A percentile compares a stretch with the other conserved stretches of the same genome.
phyloP scores from a whole-genome alignment of 768 basidiomycete genomes.

The Auriscalpium vulgare region DNA sequence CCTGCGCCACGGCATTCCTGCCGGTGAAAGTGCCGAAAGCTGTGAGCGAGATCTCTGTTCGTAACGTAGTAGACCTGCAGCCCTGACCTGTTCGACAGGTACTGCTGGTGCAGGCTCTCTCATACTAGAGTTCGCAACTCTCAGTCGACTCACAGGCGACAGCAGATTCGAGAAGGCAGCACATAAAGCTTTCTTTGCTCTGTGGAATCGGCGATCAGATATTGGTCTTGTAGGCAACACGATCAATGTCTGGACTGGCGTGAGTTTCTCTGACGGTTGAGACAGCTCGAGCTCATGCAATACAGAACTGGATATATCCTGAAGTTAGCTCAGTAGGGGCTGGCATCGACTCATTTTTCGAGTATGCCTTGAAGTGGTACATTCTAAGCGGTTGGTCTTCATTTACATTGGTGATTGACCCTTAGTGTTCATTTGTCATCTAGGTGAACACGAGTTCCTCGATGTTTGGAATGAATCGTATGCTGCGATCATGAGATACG shows the following conservation, averaged over 20 bases:
- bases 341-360: constrained; percentile 93
- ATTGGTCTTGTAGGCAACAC: constrained; percentile 84
- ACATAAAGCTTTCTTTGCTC: constrained; percentile 80
- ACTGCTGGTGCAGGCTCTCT: constrained; percentile 90
- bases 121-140: constrained; percentile 88
- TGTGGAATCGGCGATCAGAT: constrained; percentile 87
- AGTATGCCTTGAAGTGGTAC: constrained; percentile 91
- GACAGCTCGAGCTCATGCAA: background rate
- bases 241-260: constrained; percentile 76
- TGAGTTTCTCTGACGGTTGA: constrained; percentile 28
- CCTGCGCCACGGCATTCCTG: constrained; percentile 66
- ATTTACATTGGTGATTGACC: background rate
- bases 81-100: constrained; percentile 35
- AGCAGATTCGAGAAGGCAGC: constrained; percentile 86
- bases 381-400: constrained; percentile 61
- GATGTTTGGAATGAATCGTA: constrained; percentile 32
- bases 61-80: background rate
- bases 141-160: constrained; percentile 87
- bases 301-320: constrained; percentile 67
- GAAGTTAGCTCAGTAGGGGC: constrained; percentile 82
- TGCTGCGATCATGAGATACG: constrained; percentile 60
- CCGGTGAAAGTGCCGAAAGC: constrained; percentile 75
- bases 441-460: constrained; percentile 30
- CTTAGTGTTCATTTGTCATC: background rate
- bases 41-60: constrained; percentile 43